Evolutionary conservation across 208 protist species (phyloP), one percentile per base, ranked within the genome.

Genomic region (Blastocrithidia nonstop): DNA sequence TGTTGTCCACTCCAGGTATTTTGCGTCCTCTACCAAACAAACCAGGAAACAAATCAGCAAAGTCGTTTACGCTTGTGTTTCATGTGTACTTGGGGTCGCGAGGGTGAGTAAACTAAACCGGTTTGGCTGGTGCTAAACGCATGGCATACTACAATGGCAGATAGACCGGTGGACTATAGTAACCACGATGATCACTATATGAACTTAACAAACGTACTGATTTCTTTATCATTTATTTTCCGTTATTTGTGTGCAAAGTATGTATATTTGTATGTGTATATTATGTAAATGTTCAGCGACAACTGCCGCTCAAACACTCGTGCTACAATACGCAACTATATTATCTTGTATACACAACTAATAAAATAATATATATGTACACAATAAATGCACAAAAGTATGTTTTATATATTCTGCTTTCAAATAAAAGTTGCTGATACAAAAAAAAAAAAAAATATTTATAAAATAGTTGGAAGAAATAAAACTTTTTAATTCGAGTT

Each of bases 131-230:
- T 1, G 76, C 82, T 22, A 91, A 66, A 11, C 81, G 81, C 21
- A 63, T 81, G 16, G 81, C 67, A 53, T 87, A 91, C 71, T 87
- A 76, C 25, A 85, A 28, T 11, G 81, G 81, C 70, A 91, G 87
- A 57, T 87, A 87, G 7, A 91, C 51, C 17, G 76, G 76, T 7
- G 81, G 81, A 35, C 81, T 76, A 56, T 80, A 91, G 57, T 85
- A 77, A 39, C 81, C 81, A 7, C 65, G 63, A 54, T 81, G 81
- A 46, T 85, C 73, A 6, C 67, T 76, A 50, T 71, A 91, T 32
- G 72, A 75, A 62, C 62, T 74, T 50, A 66, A 54, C 32, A 74
- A 31, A 38, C 47, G 45, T 13, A 49, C 28, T 22, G 65, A 70
- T 32, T 65, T 69, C 15, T 65, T 63, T 66, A 89, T 77, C 54